Percentiles rank a stretch among this genome's conserved stretches.
Evolutionary conservation across 176 grass and related monocot genomes (phyloP).

Genomic region (Oryza rufipogon): DNA sequence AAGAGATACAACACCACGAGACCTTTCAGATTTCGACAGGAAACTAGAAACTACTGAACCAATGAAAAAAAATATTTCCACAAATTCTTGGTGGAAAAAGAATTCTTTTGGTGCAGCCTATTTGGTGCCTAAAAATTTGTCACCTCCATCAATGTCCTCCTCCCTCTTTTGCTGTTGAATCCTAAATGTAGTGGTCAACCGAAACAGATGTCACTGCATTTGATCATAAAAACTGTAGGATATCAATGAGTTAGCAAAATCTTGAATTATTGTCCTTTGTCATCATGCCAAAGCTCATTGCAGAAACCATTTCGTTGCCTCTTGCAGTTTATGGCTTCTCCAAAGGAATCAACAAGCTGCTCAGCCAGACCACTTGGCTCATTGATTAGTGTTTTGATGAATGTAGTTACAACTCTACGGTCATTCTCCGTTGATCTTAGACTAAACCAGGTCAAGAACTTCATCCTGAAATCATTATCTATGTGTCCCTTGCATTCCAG

Average conservation of each 20-base stretch:
- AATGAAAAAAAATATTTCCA: slow-evolving; percentile 5
- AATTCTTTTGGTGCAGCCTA: slow-evolving; percentile 42
- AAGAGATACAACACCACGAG: slow-evolving; percentile 22
- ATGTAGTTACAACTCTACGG: slow-evolving; percentile 66
- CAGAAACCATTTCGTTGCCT: slow-evolving; percentile 59
- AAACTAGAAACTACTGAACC: slow-evolving; percentile 10
- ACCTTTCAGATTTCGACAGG: slow-evolving; percentile 19
- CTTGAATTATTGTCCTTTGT: slow-evolving; percentile 30
- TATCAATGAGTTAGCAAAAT: slow-evolving; percentile 50
- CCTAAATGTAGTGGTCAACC: neutral
- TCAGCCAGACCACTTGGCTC: slow-evolving; percentile 76
- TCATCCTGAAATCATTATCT: slow-evolving; percentile 79
- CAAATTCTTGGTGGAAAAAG: slow-evolving; percentile 31
- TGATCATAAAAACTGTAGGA: slow-evolving; percentile 32
- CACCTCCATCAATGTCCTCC: neutral
- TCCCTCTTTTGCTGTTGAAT: slow-evolving; percentile 3
- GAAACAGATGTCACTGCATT: slow-evolving; percentile 36
- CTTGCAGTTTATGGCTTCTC: slow-evolving; percentile 72
- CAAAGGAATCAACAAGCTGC: slow-evolving; percentile 83
- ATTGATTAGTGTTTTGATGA: slow-evolving; percentile 62
- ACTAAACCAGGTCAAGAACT: slow-evolving; percentile 94
- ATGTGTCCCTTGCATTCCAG: slow-evolving; percentile 77
- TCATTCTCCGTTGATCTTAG: slow-evolving; percentile 73
- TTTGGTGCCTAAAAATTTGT: slow-evolving; percentile 44
- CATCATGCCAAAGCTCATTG: slow-evolving; percentile 74